Base-by-base conservation (phyloP, 2,329 filamentous ascomycete species). In the Ophiostoma populinum region DNA sequence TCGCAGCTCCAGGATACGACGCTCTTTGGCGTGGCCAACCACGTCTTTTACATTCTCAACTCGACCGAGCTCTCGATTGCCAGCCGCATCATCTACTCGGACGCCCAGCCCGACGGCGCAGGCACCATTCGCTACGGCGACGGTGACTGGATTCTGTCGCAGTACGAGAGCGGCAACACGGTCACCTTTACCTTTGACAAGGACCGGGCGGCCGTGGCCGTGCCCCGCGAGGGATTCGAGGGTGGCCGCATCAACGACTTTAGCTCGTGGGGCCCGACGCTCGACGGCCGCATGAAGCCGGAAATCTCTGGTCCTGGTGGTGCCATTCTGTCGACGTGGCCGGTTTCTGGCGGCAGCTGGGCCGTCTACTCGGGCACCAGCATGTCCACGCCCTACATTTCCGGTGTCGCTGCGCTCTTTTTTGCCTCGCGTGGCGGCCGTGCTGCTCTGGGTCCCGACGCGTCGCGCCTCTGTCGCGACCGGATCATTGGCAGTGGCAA, bases 301-400 rank as follows among this genome's bases (percentile, higher is more conserved):
- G 55, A 66, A 40, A 43, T 67, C 33, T 53, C 55, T 7, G 49
- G 62, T 0, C 61, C 63, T 2, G 62, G 64, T 29, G 61, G 60
- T 22, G 48, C 53, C 24, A 68, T 70, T 39, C 50, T 68, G 30
- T 64, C 62, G 6, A 69, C 65, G 1, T 69, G 57, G 40, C 62
- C 58, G 2, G 47, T 57, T 5, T 48, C 46, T 5, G 38, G 51
- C 27, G 52, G 55, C 10, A 44, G 50, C 12, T 70, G 69, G 40
- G 58, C 55, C 20, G 19, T 29, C 55, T 67, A 13, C 51, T 61
- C 57, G 16, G 65, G 66, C 8, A 71, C 65, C 0, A 66, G 61
- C 1, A 70, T 70, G 65, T 57, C 63, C 7, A 35, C 32, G 13
- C 32, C 37, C 11, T 38, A 35, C 22, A 20, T 38, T 8, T 16